Evolutionary conservation across 345 rosid species (phyloP).

Genomic region (Linum tenue): DNA sequence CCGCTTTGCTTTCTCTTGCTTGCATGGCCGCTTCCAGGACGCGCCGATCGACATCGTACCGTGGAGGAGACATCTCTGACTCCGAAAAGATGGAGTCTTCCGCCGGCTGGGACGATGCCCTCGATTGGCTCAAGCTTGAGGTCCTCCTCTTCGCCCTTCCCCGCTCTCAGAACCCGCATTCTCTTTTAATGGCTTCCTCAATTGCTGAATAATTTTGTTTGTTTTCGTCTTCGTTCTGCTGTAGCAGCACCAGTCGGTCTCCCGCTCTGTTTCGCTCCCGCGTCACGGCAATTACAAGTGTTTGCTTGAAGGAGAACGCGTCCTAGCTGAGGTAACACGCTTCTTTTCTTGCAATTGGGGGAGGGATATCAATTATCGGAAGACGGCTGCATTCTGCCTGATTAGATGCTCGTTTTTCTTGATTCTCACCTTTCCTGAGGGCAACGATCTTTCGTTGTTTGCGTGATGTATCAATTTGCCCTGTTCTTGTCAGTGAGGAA

Average conservation of each 20-base stretch:
- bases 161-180: not conserved
- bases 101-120: conserved; percentile 66
- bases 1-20: not conserved
- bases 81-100: conserved; percentile 65
- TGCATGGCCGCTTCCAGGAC: conserved; percentile 44
- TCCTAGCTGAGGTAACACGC: conserved; percentile 47
- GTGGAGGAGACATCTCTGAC: conserved; percentile 28
- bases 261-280: conserved; percentile 35
- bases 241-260: conserved; percentile 29
- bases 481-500: not conserved
- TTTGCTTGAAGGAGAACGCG: conserved; percentile 65
- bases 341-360: not conserved
- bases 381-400: not conserved
- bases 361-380: too few species aligned
- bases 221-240: conserved; percentile 6
- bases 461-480: not conserved
- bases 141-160: conserved; percentile 16
- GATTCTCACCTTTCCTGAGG: not conserved
- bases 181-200: conserved; percentile 11
- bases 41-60: conserved; percentile 35
- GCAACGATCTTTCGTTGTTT: not conserved
- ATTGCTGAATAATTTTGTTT: not conserved
- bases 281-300: conserved; percentile 40
- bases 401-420: not conserved
- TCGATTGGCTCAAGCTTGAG: conserved; percentile 78